A percentile compares a stretch with the other conserved stretches of the same genome.
Conservation (phyloP, 257 asterid genomes). For the Haberlea rhodopensis region DNA sequence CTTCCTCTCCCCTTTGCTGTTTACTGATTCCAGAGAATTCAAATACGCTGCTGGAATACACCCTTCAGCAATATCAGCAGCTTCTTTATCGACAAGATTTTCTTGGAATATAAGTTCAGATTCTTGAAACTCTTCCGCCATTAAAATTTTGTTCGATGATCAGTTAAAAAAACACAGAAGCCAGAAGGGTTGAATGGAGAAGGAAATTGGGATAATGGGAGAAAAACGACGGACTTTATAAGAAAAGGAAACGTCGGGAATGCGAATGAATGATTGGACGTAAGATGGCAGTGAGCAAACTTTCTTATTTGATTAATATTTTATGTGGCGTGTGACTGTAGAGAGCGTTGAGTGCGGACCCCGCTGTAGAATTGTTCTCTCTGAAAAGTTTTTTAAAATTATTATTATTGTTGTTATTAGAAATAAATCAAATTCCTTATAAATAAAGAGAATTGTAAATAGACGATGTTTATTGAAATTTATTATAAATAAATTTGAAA, state of each 20-base stretch:
- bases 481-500: no score
- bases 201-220: constrained; percentile 22
- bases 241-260: constrained; percentile 19
- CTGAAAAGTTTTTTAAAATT: neutral
- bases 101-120: constrained; percentile 61
- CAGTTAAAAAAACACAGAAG: no score
- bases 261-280: constrained; percentile 42
- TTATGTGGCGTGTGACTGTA: constrained; percentile 47
- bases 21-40: constrained; percentile 14
- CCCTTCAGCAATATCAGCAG: constrained; percentile 16
- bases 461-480: no score
- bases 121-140: constrained; percentile 80
- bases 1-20: constrained; percentile 28
- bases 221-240: constrained; percentile 60
- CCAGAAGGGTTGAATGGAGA: neutral
- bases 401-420: no score
- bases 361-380: constrained; percentile 32
- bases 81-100: neutral
- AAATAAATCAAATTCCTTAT: no score
- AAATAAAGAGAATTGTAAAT: no score
- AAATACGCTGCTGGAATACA: neutral
- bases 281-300: constrained; percentile 32
- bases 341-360: constrained; percentile 56
- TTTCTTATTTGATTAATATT: no score
- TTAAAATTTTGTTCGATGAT: no score